Percentiles rank a stretch among this genome's conserved stretches.
Conservation (phyloP, 805 yeast species). For the Teunomyces atbi region DNA sequence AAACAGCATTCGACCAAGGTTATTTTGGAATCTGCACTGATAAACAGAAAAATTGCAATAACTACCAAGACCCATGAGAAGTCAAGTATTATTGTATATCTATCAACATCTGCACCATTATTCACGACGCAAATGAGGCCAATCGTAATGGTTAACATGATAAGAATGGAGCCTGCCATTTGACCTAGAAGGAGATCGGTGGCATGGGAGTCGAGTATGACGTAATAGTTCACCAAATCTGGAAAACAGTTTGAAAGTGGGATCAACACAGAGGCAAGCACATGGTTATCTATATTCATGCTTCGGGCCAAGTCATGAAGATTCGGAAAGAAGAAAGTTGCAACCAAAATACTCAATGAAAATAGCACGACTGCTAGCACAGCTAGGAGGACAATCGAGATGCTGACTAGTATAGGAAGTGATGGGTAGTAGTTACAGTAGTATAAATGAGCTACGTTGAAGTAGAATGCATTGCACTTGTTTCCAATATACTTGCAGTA, state of each 20-base stretch:
- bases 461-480: slow-evolving; percentile 24
- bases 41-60: slow-evolving; percentile 23
- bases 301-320: slow-evolving; percentile 25
- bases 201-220: slow-evolving; percentile 25
- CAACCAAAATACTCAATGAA: slow-evolving; percentile 31
- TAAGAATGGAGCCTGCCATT: slow-evolving; percentile 33
- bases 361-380: slow-evolving; percentile 16
- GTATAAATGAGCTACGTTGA: slow-evolving; percentile 24
- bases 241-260: slow-evolving; percentile 39
- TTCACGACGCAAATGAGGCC: slow-evolving; percentile 27
- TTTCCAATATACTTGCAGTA: slow-evolving; percentile 18
- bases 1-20: slow-evolving; percentile 28
- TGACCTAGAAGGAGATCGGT: slow-evolving; percentile 38
- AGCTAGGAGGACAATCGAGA: slow-evolving; percentile 11
- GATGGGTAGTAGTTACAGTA: slow-evolving; percentile 26
- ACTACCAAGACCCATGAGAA: slow-evolving; percentile 29
- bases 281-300: slow-evolving; percentile 24
- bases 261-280: slow-evolving; percentile 32
- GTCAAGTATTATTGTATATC: slow-evolving; percentile 21
- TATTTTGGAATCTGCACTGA: slow-evolving; percentile 34
- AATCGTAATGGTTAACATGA: slow-evolving; percentile 33
- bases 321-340: slow-evolving; percentile 32
- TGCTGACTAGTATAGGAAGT: slow-evolving; percentile 2
- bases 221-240: slow-evolving; percentile 35
- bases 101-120: slow-evolving; percentile 22